Evolutionary conservation across 495 filamentous ascomycete genomes (phyloP).

Genomic region (Neurospora sp.): DNA sequence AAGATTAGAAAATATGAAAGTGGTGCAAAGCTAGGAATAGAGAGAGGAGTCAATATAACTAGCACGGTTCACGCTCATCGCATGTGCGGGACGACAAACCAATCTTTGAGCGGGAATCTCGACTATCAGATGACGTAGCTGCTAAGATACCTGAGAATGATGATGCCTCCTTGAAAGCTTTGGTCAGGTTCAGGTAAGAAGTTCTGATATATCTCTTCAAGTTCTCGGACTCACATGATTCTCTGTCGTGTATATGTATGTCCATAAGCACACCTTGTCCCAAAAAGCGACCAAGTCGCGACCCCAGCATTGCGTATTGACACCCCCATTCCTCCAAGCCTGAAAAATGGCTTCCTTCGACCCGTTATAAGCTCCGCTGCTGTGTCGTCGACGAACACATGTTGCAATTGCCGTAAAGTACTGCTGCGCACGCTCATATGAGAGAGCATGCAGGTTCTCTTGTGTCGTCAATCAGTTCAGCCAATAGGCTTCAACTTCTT

Average conservation of each 20-base stretch:
- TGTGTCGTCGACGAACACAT: background rate
- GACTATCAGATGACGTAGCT: background rate
- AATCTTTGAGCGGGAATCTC: background rate
- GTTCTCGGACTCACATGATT: background rate
- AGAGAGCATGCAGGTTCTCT: background rate
- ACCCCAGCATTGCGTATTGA: background rate
- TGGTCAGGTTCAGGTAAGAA: background rate
- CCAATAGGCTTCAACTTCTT: conserved; percentile 63
- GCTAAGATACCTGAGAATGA: background rate
- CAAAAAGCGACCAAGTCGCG: background rate
- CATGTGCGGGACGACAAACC: background rate
- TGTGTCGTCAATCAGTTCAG: conserved; percentile 13
- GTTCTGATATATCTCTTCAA: background rate
- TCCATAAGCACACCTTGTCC: background rate
- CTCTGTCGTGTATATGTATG: background rate
- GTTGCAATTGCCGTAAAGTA: background rate
- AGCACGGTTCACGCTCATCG: background rate
- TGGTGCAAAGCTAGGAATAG: background rate
- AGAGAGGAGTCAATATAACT: background rate
- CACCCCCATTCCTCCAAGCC: background rate
- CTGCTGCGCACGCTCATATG: background rate
- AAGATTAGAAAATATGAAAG: background rate
- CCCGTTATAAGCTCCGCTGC: background rate
- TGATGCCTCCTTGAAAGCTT: background rate
- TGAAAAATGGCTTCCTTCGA: background rate